phyloP scores from a whole-genome alignment of 2,329 filamentous ascomycete genomes.

The Eutypa lata region DNA sequence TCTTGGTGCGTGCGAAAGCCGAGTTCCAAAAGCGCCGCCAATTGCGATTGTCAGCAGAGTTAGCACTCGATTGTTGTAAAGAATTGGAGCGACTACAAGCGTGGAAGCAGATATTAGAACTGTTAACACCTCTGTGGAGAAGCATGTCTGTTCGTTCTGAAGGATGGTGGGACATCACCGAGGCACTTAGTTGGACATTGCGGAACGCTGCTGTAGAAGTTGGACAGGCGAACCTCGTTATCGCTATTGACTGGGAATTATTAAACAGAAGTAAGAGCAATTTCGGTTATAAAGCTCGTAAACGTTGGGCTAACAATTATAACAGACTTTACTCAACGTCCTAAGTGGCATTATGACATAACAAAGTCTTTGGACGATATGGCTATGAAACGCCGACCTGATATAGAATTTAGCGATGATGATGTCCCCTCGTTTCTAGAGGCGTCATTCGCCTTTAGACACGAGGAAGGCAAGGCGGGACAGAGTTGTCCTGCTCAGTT shows the following conservation, averaged over 20 bases:
- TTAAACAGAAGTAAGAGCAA: constrained; percentile 51
- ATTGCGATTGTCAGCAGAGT: constrained; percentile 49
- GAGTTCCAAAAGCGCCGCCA: constrained; percentile 57
- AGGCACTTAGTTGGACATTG: constrained; percentile 61
- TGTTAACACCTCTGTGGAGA: constrained; percentile 57
- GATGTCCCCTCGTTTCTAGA: constrained; percentile 51
- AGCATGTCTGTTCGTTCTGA: constrained; percentile 54
- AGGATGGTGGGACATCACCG: constrained; percentile 57
- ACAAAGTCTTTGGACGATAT: constrained; percentile 53
- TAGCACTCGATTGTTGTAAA: constrained; percentile 54
- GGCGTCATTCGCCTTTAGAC: constrained; percentile 55
- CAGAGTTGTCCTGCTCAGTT: constrained; percentile 58
- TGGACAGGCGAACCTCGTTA: constrained; percentile 52
- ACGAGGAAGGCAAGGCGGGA: constrained; percentile 59
- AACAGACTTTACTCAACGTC: constrained; percentile 50
- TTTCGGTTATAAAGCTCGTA: neutral
- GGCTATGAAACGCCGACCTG: constrained; percentile 40
- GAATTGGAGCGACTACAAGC: constrained; percentile 49
- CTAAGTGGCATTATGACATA: constrained; percentile 61
- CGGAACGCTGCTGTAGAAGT: constrained; percentile 52
- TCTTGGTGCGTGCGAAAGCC: constrained; percentile 45
- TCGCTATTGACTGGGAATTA: constrained; percentile 65
- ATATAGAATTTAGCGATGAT: constrained; percentile 49
- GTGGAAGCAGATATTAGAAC: constrained; percentile 52
- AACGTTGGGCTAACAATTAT: constrained; percentile 15